Percentiles rank a stretch among this genome's conserved stretches.
Conservation (phyloP, 1,284 basidiomycete genomes). For the Pseudozyma sp. region DNA sequence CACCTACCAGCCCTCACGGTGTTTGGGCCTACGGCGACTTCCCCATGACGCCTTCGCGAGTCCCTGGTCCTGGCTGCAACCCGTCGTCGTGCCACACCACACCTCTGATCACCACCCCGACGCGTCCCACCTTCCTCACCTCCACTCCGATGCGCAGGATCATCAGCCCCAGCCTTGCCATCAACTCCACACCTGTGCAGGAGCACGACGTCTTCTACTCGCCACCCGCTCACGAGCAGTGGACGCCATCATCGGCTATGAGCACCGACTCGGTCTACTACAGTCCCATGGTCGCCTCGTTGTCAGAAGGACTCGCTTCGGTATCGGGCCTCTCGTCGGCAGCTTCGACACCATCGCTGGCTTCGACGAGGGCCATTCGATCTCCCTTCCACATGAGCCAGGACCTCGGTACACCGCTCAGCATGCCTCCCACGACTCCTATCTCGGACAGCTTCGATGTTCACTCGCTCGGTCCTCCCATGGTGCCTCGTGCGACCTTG, state of each 20-base stretch:
- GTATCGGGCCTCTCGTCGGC: constrained; percentile 42
- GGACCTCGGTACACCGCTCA: constrained; percentile 48
- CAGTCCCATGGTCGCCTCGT: constrained; percentile 45
- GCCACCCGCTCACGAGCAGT: constrained; percentile 42
- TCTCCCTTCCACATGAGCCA: constrained; percentile 47
- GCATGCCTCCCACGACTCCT: constrained; percentile 50
- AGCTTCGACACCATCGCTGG: constrained; percentile 47
- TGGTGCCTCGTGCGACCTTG: constrained; percentile 38
- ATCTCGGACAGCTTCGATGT: constrained; percentile 47
- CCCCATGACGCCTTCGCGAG: constrained; percentile 48
- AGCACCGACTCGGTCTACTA: constrained; percentile 51
- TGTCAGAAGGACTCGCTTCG: constrained; percentile 37
- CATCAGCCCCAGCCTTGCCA: constrained; percentile 51
- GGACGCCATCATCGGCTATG: constrained; percentile 47
- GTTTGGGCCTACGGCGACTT: constrained; percentile 51
- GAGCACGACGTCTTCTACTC: constrained; percentile 54
- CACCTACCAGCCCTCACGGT: constrained; percentile 47
- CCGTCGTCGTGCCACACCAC: constrained; percentile 40
- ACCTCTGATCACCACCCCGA: constrained; percentile 42
- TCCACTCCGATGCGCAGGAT: constrained; percentile 52
- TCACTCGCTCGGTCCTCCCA: constrained; percentile 51
- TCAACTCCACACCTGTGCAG: constrained; percentile 47
- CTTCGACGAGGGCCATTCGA: constrained; percentile 33
- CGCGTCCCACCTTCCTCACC: constrained; percentile 34
- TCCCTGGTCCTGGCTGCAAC: constrained; percentile 29